A percentile compares a stretch with the other conserved stretches of the same genome.
phyloP scores from a whole-genome alignment of 2,329 filamentous ascomycete species.

The Xylariomycetidae sp. region DNA sequence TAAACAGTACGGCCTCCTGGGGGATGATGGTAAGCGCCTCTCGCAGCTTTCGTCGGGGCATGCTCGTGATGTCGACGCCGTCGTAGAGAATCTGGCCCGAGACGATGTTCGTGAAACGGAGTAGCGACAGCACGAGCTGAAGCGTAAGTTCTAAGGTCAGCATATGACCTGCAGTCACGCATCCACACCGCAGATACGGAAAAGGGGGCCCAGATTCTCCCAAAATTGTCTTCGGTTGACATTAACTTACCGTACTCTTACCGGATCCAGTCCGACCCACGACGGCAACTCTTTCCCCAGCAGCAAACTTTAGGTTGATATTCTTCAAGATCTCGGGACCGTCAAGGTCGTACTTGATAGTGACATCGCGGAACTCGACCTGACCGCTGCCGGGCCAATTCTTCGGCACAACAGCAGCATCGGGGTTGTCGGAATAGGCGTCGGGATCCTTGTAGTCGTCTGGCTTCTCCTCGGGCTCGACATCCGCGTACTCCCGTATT shows the following conservation, averaged over 20 bases:
- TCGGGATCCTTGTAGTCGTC: conserved; percentile 36
- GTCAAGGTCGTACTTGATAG: conserved; percentile 42
- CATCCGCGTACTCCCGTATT: conserved; percentile 43
- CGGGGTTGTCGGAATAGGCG: conserved; percentile 35
- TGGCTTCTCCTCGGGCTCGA: conserved; percentile 40
- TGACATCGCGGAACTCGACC: conserved; percentile 47
- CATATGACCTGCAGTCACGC: too few relatives aligned
- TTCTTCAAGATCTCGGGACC: conserved; percentile 45
- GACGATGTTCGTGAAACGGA: conserved; percentile 49
- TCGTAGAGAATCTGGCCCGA: conserved; percentile 51
- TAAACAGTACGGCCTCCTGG: conserved; percentile 55
- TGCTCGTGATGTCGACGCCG: conserved; percentile 49
- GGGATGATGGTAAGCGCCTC: conserved; percentile 54
- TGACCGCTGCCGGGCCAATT: conserved; percentile 43
- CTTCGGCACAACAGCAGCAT: conserved; percentile 31
- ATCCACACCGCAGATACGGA: too few relatives aligned
- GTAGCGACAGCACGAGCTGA: conserved; percentile 47
- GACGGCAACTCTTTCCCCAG: conserved; percentile 72
- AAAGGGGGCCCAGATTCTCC: too few relatives aligned
- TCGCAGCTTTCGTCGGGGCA: conserved; percentile 46
- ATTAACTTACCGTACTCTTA: conserved; percentile 67
- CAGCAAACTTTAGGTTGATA: conserved; percentile 48
- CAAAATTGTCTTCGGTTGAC: too few relatives aligned
- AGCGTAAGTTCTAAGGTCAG: too few relatives aligned
- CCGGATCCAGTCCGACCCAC: conserved; percentile 79